phyloP scores from a whole-genome alignment of 805 yeast species.

The Candida maesae region DNA sequence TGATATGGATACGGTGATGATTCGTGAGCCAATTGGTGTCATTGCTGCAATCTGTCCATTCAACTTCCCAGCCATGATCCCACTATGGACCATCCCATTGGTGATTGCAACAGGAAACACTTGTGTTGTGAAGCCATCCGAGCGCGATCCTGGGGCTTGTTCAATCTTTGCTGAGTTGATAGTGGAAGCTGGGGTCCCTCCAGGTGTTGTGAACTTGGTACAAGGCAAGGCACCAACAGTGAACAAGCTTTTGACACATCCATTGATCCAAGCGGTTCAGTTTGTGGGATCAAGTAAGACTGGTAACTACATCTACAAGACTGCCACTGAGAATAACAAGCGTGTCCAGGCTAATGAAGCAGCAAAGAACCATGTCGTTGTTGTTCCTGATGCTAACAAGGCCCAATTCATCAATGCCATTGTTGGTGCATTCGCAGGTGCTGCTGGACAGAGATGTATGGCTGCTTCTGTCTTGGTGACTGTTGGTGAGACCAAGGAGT shows the following conservation, averaged over 20 bases:
- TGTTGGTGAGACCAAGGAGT: slow-evolving; percentile 57
- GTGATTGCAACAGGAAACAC: slow-evolving; percentile 66
- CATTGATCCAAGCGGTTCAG: slow-evolving; percentile 66
- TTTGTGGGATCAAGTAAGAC: slow-evolving; percentile 77
- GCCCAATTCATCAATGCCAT: slow-evolving; percentile 59
- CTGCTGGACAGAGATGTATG: slow-evolving; percentile 85
- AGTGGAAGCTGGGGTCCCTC: slow-evolving; percentile 67
- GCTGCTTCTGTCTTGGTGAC: slow-evolving; percentile 71
- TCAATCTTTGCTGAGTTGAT: slow-evolving; percentile 66
- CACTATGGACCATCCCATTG: slow-evolving; percentile 53
- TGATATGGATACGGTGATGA: slow-evolving; percentile 74
- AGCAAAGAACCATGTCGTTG: slow-evolving; percentile 72
- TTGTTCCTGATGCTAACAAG: slow-evolving; percentile 69
- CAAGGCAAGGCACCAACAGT: slow-evolving; percentile 74
- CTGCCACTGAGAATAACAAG: slow-evolving; percentile 68
- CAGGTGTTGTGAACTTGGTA: slow-evolving; percentile 65
- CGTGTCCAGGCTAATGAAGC: slow-evolving; percentile 76
- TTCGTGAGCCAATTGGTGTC: slow-evolving; percentile 69
- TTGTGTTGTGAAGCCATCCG: slow-evolving; percentile 64
- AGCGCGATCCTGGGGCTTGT: slow-evolving; percentile 77
- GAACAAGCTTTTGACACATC: slow-evolving; percentile 64
- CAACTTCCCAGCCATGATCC: slow-evolving; percentile 82
- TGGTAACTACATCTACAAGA: slow-evolving; percentile 65
- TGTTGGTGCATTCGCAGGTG: slow-evolving; percentile 77
- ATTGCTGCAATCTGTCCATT: slow-evolving; percentile 79